phyloP scores from a whole-genome alignment of 768 basidiomycete genomes.

The Ramaria rubella region DNA sequence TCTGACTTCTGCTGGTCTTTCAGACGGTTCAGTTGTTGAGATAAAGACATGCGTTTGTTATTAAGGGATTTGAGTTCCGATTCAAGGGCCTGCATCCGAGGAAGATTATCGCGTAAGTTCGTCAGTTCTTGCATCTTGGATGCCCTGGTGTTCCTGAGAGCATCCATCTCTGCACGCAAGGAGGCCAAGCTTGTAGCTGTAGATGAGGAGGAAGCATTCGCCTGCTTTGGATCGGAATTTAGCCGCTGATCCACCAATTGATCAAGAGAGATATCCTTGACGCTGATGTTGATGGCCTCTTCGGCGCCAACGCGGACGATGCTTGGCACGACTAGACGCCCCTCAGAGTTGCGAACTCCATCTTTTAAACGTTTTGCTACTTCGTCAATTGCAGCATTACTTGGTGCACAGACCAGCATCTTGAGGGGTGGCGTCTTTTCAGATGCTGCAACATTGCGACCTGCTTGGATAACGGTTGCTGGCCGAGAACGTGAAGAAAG shows the following conservation, averaged over 20 bases:
- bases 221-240: conserved; percentile 35
- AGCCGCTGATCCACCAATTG: conserved; percentile 74
- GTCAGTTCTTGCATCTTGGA: conserved; percentile 58
- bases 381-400: conserved; percentile 98
- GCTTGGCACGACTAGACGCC: conserved; percentile 51
- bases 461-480: conserved; percentile 44
- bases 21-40: conserved; percentile 64
- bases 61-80: conserved; percentile 66
- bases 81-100: conserved; percentile 49
- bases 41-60: conserved; percentile 53
- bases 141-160: conserved; percentile 52
- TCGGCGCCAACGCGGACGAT: conserved; percentile 88
- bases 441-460: conserved; percentile 32
- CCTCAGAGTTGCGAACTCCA: conserved; percentile 55
- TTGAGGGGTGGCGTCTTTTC: conserved; percentile 53
- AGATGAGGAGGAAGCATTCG: conserved; percentile 40
- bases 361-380: conserved; percentile 82
- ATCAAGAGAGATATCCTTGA: conserved; percentile 84
- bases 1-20: conserved; percentile 82
- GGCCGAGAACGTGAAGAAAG: conserved; percentile 51
- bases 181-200: conserved; percentile 45
- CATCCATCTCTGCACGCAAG: conserved; percentile 62
- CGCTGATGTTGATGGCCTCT: conserved; percentile 64
- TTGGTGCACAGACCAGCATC: conserved; percentile 90
- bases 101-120: conserved; percentile 48